These are phyloP conservation scores for Coniochaeta ligniaria DNA, from an alignment of 2,329 filamentous ascomycete genomes.

Conservation along the genomic window DNA sequence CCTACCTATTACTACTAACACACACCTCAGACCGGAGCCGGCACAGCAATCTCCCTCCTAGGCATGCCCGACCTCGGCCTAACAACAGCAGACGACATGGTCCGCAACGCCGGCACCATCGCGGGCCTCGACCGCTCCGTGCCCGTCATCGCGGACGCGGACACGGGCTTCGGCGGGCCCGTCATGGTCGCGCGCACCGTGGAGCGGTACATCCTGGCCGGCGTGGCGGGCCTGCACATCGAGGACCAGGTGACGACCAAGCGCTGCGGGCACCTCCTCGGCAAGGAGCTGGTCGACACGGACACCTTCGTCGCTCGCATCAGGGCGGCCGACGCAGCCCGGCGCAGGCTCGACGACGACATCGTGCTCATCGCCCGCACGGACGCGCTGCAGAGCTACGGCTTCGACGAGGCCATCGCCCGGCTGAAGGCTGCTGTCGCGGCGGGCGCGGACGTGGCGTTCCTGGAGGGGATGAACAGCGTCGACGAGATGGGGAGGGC, in stretches of 20 bases:
- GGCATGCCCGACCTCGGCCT: slow-evolving; percentile 58
- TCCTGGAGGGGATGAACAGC: slow-evolving; percentile 51
- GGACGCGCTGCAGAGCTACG: slow-evolving; percentile 49
- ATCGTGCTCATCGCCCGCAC: slow-evolving; percentile 60
- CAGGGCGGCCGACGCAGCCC: slow-evolving; percentile 43
- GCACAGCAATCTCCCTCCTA: slow-evolving; percentile 52
- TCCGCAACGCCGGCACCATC: slow-evolving; percentile 53
- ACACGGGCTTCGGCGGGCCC: slow-evolving; percentile 49
- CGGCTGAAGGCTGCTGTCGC: slow-evolving; percentile 42
- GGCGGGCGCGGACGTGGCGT: slow-evolving; percentile 51
- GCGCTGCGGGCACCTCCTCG: slow-evolving; percentile 56
- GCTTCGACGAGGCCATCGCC: slow-evolving; percentile 47
- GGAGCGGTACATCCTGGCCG: slow-evolving; percentile 42
- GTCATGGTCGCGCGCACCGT: slow-evolving; percentile 44
- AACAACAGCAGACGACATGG: slow-evolving; percentile 56
- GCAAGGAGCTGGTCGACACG: slow-evolving; percentile 50
- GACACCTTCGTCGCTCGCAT: slow-evolving; percentile 49
- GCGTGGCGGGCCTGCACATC: slow-evolving; percentile 53
- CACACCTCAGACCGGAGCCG: slow-evolving; percentile 48
- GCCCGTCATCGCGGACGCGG: slow-evolving; percentile 55
- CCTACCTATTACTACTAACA: neutral
- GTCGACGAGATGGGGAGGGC: slow-evolving; percentile 31
- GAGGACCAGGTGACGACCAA: slow-evolving; percentile 59
- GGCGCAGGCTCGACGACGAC: slow-evolving; percentile 40
- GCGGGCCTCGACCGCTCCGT: slow-evolving; percentile 41